A percentile compares a stretch with the other conserved stretches of the same genome.
Evolutionary conservation across 2,329 filamentous ascomycete genomes (phyloP).

Genomic region (Xylaria polymorpha): DNA sequence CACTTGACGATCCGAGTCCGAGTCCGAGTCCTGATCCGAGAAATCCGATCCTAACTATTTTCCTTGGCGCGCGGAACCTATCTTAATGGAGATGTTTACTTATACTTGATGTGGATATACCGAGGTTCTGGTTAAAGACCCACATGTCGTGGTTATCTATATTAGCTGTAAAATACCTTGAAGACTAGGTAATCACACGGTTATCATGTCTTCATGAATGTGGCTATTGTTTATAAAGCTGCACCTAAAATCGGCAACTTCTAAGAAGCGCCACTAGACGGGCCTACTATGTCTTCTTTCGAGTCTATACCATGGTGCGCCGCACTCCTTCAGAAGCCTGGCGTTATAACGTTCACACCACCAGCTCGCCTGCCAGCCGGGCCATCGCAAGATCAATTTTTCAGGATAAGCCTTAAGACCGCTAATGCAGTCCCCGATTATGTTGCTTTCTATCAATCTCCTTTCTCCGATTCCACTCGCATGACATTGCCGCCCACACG

Average conservation of each 20-base stretch:
- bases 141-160: too few relatives aligned
- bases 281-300: constrained; percentile 27
- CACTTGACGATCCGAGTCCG: too few relatives aligned
- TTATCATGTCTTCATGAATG: neutral
- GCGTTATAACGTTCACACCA: constrained; percentile 24
- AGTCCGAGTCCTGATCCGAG: too few relatives aligned
- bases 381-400: constrained; percentile 21
- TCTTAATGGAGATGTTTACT: too few relatives aligned
- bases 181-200: neutral
- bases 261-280: neutral
- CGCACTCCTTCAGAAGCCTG: constrained; percentile 17
- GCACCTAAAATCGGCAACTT: neutral
- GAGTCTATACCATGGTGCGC: constrained; percentile 24
- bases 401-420: constrained; percentile 19
- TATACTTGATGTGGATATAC: too few relatives aligned
- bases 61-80: too few relatives aligned
- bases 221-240: neutral
- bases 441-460: constrained; percentile 22
- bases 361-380: neutral
- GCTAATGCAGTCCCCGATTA: constrained; percentile 9
- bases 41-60: too few relatives aligned
- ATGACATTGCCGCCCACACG: neutral
- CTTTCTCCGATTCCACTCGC: neutral
- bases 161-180: too few relatives aligned
- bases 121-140: too few relatives aligned